Evolutionary conservation across 768 basidiomycete genomes (phyloP).

Genomic region (Coprinellus micaceus): DNA sequence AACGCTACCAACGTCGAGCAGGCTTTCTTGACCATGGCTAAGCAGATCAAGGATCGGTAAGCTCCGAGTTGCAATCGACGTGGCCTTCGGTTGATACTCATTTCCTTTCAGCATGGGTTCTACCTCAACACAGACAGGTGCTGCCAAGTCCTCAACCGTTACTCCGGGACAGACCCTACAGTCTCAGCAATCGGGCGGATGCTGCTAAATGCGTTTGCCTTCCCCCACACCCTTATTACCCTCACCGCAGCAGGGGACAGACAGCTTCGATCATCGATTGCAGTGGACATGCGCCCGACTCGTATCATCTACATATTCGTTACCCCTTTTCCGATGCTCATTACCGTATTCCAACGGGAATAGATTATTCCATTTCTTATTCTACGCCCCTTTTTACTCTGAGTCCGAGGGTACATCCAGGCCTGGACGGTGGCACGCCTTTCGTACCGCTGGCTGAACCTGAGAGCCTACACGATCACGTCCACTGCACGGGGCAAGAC

Average conservation of each 20-base stretch:
- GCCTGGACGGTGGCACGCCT: too few relatives aligned
- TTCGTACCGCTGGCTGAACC: too few relatives aligned
- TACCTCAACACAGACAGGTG: constrained; percentile 66
- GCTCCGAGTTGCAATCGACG: constrained; percentile 15
- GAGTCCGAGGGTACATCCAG: too few relatives aligned
- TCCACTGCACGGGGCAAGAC: too few relatives aligned
- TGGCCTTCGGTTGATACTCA: neutral
- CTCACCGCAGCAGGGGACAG: too few relatives aligned
- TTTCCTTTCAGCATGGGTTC: constrained; percentile 71
- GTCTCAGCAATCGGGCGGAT: constrained; percentile 67
- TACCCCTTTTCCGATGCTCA: neutral
- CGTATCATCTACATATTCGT: neutral
- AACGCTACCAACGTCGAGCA: constrained; percentile 98
- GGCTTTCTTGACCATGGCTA: constrained; percentile 98
- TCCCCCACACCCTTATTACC: too few relatives aligned
- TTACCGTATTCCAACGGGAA: constrained; percentile 8
- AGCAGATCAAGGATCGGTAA: constrained; percentile 91
- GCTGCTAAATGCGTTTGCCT: constrained; percentile 86
- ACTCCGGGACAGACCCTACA: constrained; percentile 82
- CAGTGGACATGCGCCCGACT: too few relatives aligned
- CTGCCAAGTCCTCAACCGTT: constrained; percentile 79
- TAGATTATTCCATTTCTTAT: constrained; percentile 6
- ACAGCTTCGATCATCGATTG: too few relatives aligned
- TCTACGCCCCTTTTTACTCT: neutral
- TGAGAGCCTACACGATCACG: too few relatives aligned